These are phyloP conservation scores for Phialocephala subalpina DNA, from an alignment of 2,329 filamentous ascomycete species.

Conservation along the genomic window DNA sequence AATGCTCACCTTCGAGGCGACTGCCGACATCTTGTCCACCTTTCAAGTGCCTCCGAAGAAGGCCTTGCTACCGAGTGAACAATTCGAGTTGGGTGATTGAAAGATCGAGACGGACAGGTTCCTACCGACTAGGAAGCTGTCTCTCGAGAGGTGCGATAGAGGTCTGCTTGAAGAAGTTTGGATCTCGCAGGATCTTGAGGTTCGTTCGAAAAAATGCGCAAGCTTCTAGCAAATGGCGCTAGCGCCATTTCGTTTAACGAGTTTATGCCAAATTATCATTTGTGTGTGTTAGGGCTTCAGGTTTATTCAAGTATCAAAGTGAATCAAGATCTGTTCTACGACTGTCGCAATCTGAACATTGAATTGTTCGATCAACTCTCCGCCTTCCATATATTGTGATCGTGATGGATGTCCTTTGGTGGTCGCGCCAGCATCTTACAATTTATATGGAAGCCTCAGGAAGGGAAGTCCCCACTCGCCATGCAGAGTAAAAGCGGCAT, in stretches of 20 bases:
- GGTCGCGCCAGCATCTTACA: neutral
- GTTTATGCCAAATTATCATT: neutral
- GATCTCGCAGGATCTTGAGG: neutral
- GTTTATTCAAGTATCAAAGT: neutral
- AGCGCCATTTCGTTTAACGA: slow-evolving; percentile 9
- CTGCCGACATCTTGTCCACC: slow-evolving; percentile 48
- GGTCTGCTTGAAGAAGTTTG: slow-evolving; percentile 21
- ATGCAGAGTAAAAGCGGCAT: too few species aligned
- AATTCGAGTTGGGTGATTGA: slow-evolving; percentile 40
- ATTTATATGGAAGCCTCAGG: neutral
- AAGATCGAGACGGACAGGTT: slow-evolving; percentile 46
- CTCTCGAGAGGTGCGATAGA: slow-evolving; percentile 43
- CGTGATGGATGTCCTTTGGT: neutral
- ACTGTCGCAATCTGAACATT: neutral
- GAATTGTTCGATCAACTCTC: neutral
- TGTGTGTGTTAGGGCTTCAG: neutral
- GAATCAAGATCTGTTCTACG: neutral
- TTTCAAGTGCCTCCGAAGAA: slow-evolving; percentile 48
- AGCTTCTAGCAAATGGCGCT: neutral
- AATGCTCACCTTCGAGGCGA: slow-evolving; percentile 44
- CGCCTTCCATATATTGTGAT: neutral
- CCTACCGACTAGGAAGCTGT: slow-evolving; percentile 47
- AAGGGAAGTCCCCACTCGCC: neutral
- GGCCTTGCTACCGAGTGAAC: slow-evolving; percentile 47
- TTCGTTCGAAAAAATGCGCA: neutral